These are phyloP conservation scores for Candida maltosa DNA, from an alignment of 805 yeast genomes.

Conservation along the genomic window DNA sequence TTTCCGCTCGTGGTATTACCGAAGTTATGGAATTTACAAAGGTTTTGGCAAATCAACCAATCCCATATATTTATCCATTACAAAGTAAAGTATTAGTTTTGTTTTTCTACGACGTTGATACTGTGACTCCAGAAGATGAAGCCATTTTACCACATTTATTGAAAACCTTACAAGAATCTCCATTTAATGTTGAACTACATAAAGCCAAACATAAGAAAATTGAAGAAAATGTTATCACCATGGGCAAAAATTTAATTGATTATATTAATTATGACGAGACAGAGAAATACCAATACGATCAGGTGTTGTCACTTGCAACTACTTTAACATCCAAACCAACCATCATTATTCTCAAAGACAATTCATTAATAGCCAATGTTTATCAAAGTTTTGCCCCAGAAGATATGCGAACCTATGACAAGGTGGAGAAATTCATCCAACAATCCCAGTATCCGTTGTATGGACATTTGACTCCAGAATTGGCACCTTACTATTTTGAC, in stretches of 20 bases:
- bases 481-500: slow-evolving; percentile 34
- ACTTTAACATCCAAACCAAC: slow-evolving; percentile 62
- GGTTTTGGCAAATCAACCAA: slow-evolving; percentile 27
- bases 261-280: slow-evolving; percentile 41
- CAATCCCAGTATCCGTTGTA: slow-evolving; percentile 49
- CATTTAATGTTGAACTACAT: slow-evolving; percentile 51
- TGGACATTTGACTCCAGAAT: slow-evolving; percentile 46
- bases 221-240: slow-evolving; percentile 36
- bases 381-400: slow-evolving; percentile 62
- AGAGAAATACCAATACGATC: slow-evolving; percentile 37
- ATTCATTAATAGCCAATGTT: slow-evolving; percentile 47
- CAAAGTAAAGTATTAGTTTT: slow-evolving; percentile 48
- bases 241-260: slow-evolving; percentile 38
- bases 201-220: slow-evolving; percentile 46
- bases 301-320: slow-evolving; percentile 46
- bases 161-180: slow-evolving; percentile 57
- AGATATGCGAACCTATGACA: slow-evolving; percentile 51
- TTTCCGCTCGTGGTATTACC: slow-evolving; percentile 24
- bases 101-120: slow-evolving; percentile 48
- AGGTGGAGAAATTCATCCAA: slow-evolving; percentile 49
- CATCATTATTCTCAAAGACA: slow-evolving; percentile 56
- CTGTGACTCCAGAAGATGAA: slow-evolving; percentile 58
- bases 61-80: slow-evolving; percentile 34
- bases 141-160: slow-evolving; percentile 57
- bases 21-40: slow-evolving; percentile 26